Conservation (phyloP, 2,329 filamentous ascomycete species). For the Fusarium papillatum region DNA sequence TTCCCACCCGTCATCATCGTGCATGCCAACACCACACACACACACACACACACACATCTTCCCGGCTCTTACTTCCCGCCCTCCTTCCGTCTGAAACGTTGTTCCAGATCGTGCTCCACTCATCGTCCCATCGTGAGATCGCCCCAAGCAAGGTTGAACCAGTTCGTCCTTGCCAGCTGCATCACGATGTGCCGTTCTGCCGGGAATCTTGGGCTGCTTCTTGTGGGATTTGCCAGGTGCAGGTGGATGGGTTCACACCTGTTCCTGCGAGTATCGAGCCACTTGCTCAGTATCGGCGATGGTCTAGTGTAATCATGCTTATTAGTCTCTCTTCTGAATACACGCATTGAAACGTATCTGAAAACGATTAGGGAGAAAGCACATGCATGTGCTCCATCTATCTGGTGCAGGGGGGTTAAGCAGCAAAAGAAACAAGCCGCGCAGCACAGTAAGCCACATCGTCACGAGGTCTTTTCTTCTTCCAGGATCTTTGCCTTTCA, state of each 20-base stretch:
- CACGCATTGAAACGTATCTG: conserved; percentile 35
- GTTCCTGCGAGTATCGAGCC: conserved; percentile 28
- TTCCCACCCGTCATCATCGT: conserved; percentile 39
- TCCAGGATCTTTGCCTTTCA: conserved; percentile 6
- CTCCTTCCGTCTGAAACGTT: conserved; percentile 10
- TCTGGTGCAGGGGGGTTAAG: conserved; percentile 40
- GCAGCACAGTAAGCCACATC: conserved; percentile 43
- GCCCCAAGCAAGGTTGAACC: conserved; percentile 3
- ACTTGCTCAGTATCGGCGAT: conserved; percentile 50
- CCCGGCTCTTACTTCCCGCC: conserved; percentile 16
- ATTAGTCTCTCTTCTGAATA: conserved; percentile 56
- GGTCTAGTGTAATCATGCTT: conserved; percentile 57
- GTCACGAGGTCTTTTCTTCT: conserved; percentile 21
- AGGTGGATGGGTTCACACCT: conserved; percentile 14
- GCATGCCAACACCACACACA: conserved; percentile 30
- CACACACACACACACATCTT: conserved; percentile 15
- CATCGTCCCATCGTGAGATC: conserved; percentile 21
- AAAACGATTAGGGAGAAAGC: conserved; percentile 29
- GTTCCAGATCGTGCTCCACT: conserved; percentile 27
- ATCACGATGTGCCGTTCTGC: conserved; percentile 35
- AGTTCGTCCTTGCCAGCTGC: conserved; percentile 16
- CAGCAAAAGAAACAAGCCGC: conserved; percentile 37
- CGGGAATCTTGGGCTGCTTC: conserved; percentile 18
- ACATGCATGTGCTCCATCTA: conserved; percentile 44
- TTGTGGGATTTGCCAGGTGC: conserved; percentile 14